Evolutionary conservation across 202 grass and related monocot genomes (phyloP), one percentile per base, ranked within the genome.

Genomic region (Hordeum pubiflorum): DNA sequence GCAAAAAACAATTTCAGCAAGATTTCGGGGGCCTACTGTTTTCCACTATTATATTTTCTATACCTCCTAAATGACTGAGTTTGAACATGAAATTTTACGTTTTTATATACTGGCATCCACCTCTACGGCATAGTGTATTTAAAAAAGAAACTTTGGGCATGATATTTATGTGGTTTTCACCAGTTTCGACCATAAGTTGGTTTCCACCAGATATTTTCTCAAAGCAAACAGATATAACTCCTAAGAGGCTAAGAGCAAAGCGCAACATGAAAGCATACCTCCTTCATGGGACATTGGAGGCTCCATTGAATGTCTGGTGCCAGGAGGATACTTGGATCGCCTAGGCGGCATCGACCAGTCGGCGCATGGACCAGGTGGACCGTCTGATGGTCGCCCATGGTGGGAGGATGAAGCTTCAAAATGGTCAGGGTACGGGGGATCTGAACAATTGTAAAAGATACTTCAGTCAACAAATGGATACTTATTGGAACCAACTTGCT

Each of bases 341-440:
- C 86, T 85, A 69, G 92, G 86, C 72, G 78, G 89, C 89, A 87
- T 72, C 40, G 86, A 66, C 94, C 94, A 97, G 15, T 79, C 90
- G 26, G 83, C 57, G 22, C 94, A 94, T 64, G 88, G 84, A 69
- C 81, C 79, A 58, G 84, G 69, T 58, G 88, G 79, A 79, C 88
- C 86, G 62, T 97, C 90, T 39, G 69, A 39, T 14, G 90, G 87
- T 79, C 41, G 79, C 43, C 90, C 82, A 86, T 72, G 91, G 29
- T 93, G 79, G 58, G 46, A 66, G 63, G 91, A 77, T 12, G 80
- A 78, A 64, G 39, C 79, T 77, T 91, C 92, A 43, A 91, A 84
- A 48, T 91, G 81, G 38, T 89, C 86, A 50, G 76, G 84, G 40
- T 81, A 75, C 1, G 81, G 84, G 4, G 88, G 86, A 23, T 85